A percentile compares a stretch with the other conserved stretches of the same genome.
phyloP scores from a whole-genome alignment of 164 flowering plant genomes.

The Umbilicus rupestris region DNA sequence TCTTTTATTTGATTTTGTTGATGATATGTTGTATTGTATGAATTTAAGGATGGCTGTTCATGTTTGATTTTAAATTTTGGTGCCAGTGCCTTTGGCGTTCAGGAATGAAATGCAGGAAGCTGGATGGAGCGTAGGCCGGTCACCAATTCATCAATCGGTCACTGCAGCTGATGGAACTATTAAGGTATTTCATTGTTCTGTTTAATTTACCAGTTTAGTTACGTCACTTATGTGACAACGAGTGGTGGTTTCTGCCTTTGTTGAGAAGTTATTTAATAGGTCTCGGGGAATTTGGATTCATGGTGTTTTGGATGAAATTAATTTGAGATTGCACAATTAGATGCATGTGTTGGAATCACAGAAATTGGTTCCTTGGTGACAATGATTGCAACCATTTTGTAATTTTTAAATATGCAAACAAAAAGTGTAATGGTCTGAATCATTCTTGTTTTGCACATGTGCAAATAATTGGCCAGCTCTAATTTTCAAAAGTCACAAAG shows the following conservation, averaged over 20 bases:
- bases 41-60: not conserved
- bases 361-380: no score
- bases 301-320: not conserved
- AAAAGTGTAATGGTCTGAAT: not conserved
- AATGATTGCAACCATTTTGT: not conserved
- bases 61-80: not conserved
- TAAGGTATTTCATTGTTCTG: constrained; percentile 38
- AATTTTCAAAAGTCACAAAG: not conserved
- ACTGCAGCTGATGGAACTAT: constrained; percentile 92
- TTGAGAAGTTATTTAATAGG: not conserved
- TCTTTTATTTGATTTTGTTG: not conserved
- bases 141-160: constrained; percentile 52
- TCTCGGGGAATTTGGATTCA: not conserved
- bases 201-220: not conserved
- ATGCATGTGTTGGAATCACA: no score
- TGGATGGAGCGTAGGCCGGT: constrained; percentile 91
- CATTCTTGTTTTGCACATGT: not conserved
- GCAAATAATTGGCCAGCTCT: not conserved
- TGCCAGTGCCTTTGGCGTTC: constrained; percentile 78
- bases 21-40: not conserved
- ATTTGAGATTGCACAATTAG: not conserved
- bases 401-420: not conserved
- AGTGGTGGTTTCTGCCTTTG: not conserved
- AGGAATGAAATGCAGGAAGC: constrained; percentile 68
- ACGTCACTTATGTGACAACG: not conserved